Base-by-base conservation (phyloP, 805 yeast genomes). In the Sugiyamaella floridensis region DNA sequence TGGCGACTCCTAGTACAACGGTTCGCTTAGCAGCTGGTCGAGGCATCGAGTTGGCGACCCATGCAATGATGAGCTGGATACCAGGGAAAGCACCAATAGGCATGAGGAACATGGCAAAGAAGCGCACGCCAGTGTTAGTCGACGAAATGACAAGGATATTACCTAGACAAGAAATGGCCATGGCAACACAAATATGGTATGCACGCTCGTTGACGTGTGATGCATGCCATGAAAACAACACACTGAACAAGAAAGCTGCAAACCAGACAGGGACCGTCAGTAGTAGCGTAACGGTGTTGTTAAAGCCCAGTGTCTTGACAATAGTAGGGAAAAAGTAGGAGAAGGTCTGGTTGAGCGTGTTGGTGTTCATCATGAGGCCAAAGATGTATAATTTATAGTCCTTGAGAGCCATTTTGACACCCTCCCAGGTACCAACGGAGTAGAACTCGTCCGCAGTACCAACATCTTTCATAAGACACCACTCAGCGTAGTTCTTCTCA, bases 1-100 rank as follows among this genome's bases (percentile, higher is more conserved):
- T 80, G 75, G 79, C 76, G 52, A 79, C 60, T 0, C 81, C 79
- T 58, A 79, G 65, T 2, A 81, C 77, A 56, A 77, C 75, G 34
- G 83, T 82, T 62, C 84, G 70, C 62, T 80, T 78, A 50, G 78
- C 68, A 9, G 82, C 81, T 10, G 83, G 83, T 58, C 82, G 68
- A 37, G 82, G 80, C 44, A 74, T 71, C 53, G 78, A 74, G 58
- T 77, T 77, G 2, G 83, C 76, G 68, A 78, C 72, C 80, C 83
- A 79, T 2, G 82, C 70, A 41, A 79, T 65, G 46, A 76, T 76
- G 8, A 75, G 71, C 15, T 79, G 76, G 62, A 76, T 78, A 0
- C 82, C 73, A 61, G 80, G 76, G 59, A 78, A 77, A 26, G 80
- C 64, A 4, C 79, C 73, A 11, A 82, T 80, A 49, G 79, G 74